Evolutionary conservation across 306 rosid genomes (phyloP), one percentile per base, ranked within the genome.

Genomic region (Begonia loranthoides): DNA sequence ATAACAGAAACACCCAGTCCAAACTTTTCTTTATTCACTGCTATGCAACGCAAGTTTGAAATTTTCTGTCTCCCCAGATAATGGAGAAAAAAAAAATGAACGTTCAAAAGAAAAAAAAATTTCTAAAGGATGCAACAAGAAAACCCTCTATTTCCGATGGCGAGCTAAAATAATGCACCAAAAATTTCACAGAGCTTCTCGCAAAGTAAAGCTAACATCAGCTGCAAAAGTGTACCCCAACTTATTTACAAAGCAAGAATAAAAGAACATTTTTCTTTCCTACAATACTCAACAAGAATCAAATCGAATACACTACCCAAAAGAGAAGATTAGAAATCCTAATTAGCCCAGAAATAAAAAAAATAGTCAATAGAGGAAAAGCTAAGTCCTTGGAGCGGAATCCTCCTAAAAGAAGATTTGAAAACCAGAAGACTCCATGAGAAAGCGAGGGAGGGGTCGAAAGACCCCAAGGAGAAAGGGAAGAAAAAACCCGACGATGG

Each of bases 81-180:
- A 6, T n/a, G 13, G 53, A 19, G 41, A 9, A 39, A 17, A 9
- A 39, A 17, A 17, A 12, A 22, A 21, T 13, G 41, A 39, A 21
- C 19, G 11, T 13, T 11, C 9, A 8, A 10, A 13, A 38, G 12
- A 3, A 55, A 40, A 55, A 9, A 43, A 11, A 49, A 49, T 1
- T 3, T 15, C 24, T 15, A 39, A 36, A 15, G 1, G 39, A 59
- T 59, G 41, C 54, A 36, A 33, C 22, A 79, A 78, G 69, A 62
- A 67, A 81, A 88, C 95, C 92, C 96, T 77, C 96, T 65, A 81
- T 88, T 88, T 83, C 75, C 67, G 96, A 78, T 78, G 65, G 69
- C 94, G 81, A 83, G 79, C 92, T 76, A 87, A 87, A 87, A 87
- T 76, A 70, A 73, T 73, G 96, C 94, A 66, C 88, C 96, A 82